Conservation (phyloP, 306 rosid genomes). For the Albizia julibrissin region DNA sequence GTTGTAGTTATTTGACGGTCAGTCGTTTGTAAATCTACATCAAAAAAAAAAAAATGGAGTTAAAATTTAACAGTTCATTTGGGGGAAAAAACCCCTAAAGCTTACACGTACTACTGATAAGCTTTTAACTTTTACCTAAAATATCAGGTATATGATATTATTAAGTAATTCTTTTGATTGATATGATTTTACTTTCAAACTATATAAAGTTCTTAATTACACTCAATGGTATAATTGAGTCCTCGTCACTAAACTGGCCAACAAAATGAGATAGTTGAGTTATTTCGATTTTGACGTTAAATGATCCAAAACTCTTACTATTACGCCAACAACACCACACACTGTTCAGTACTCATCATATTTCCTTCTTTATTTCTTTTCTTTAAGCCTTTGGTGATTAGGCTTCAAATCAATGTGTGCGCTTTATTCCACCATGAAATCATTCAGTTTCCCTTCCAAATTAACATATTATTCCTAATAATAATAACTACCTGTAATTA, state of each 20-base stretch:
- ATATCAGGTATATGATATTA: not conserved
- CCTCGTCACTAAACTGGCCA: not conserved
- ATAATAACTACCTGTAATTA: not conserved
- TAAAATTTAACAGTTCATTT: too few relatives aligned
- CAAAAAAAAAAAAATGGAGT: too few relatives aligned
- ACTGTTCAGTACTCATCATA: constrained; percentile 23
- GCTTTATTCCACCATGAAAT: constrained; percentile 34
- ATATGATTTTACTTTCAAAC: not conserved
- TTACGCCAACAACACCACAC: constrained; percentile 8
- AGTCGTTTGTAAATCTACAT: too few relatives aligned
- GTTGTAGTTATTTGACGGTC: too few relatives aligned
- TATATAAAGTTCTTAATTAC: not conserved
- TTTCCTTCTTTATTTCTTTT: not conserved
- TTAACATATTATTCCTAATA: constrained; percentile 25
- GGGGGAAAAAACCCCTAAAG: too few relatives aligned
- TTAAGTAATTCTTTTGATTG: too few relatives aligned
- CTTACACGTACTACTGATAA: too few relatives aligned
- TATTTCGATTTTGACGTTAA: constrained; percentile 25
- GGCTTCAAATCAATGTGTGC: constrained; percentile 33
- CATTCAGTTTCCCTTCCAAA: constrained; percentile 31
- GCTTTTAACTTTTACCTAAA: not conserved
- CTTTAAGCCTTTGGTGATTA: constrained; percentile 26
- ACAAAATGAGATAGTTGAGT: not conserved
- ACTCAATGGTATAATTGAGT: not conserved
- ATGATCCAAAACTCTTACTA: constrained; percentile 31